Evolutionary conservation across 106 monocot genomes (phyloP).

Genomic region (Xerophyta viscosa): DNA sequence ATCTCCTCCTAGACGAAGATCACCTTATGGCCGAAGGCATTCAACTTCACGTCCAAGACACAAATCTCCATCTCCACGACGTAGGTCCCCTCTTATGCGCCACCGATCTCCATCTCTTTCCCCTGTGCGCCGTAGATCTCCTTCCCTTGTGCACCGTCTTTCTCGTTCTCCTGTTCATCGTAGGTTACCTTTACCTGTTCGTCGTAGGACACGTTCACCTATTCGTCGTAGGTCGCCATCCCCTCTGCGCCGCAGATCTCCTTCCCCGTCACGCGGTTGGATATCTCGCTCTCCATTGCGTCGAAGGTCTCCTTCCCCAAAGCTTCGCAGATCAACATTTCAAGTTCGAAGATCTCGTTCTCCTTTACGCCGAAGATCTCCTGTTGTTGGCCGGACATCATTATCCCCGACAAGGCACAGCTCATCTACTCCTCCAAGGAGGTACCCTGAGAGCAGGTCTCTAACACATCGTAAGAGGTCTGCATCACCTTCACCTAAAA

Average conservation of each 20-base stretch:
- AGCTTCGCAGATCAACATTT: no score
- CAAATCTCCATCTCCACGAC: slow-evolving; percentile 16
- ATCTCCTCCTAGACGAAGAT: slow-evolving; percentile 41
- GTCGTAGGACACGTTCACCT: slow-evolving; percentile 1
- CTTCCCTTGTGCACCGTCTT: slow-evolving; percentile 13
- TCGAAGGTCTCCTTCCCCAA: slow-evolving; percentile 22
- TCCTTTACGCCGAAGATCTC: slow-evolving; percentile 27
- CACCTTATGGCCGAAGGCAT: no score
- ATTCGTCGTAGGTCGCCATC: slow-evolving; percentile 1
- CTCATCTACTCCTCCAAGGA: slow-evolving; percentile 33
- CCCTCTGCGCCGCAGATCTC: slow-evolving; percentile 14
- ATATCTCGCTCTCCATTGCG: slow-evolving; percentile 17
- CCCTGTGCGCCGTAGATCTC: no score
- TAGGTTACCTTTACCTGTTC: slow-evolving; percentile 24
- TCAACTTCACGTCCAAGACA: no score
- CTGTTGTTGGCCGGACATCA: slow-evolving; percentile 14
- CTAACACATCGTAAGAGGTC: slow-evolving; percentile 20
- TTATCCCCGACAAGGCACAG: slow-evolving; percentile 14
- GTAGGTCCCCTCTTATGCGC: slow-evolving; percentile 10
- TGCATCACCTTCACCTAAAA: slow-evolving; percentile 21
- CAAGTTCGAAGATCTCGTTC: slow-evolving; percentile 66
- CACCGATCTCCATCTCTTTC: slow-evolving; percentile 10
- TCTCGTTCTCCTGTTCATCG: slow-evolving; percentile 8
- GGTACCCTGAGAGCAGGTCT: slow-evolving; percentile 15
- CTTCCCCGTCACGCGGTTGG: slow-evolving; percentile 16